Percentiles rank a stretch among this genome's conserved stretches.
Conservation (phyloP, 1,284 basidiomycete species). For the Amylostereum areolatum region DNA sequence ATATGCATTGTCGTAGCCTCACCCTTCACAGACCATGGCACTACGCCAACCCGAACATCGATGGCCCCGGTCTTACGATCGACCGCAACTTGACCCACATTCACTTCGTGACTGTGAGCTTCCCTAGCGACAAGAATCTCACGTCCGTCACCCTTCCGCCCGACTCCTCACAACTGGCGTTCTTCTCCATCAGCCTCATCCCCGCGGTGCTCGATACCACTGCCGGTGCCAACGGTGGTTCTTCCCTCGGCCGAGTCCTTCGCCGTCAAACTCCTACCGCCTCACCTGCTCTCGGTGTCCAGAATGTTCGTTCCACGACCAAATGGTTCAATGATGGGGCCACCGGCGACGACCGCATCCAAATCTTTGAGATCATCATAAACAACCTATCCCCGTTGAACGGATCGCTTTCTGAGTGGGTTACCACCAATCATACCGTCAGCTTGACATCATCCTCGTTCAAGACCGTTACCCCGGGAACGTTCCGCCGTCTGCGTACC, state of each 20-base stretch:
- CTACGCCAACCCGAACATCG: conserved; percentile 14
- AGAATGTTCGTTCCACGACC: conserved; percentile 20
- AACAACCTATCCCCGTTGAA: conserved; percentile 17
- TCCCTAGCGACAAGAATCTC: conserved; percentile 11
- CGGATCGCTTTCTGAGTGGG: conserved; percentile 11
- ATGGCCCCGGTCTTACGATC: too few species aligned
- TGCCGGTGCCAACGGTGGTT: not conserved
- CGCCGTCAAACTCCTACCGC: too few species aligned
- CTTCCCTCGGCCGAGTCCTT: not conserved
- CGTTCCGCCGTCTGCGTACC: conserved; percentile 17
- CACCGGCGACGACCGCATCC: conserved; percentile 10
- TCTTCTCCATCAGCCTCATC: conserved; percentile 24
- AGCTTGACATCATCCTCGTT: conserved; percentile 12
- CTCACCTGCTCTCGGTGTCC: conserved; percentile 12
- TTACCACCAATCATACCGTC: conserved; percentile 13
- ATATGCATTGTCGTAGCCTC: not conserved
- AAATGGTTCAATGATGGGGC: conserved; percentile 12
- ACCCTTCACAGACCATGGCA: conserved; percentile 10
- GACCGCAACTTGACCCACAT: conserved; percentile 12
- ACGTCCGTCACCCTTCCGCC: conserved; percentile 11
- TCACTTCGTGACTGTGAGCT: conserved; percentile 12
- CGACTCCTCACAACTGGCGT: conserved; percentile 17
- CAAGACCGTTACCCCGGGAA: conserved; percentile 19
- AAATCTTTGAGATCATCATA: conserved; percentile 20
- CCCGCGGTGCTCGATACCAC: conserved; percentile 4